A percentile compares a stretch with the other conserved stretches of the same genome.
These are phyloP conservation scores for Dictyostelium discoideum DNA, from an alignment of 78 protist species.

Conservation along the genomic window DNA sequence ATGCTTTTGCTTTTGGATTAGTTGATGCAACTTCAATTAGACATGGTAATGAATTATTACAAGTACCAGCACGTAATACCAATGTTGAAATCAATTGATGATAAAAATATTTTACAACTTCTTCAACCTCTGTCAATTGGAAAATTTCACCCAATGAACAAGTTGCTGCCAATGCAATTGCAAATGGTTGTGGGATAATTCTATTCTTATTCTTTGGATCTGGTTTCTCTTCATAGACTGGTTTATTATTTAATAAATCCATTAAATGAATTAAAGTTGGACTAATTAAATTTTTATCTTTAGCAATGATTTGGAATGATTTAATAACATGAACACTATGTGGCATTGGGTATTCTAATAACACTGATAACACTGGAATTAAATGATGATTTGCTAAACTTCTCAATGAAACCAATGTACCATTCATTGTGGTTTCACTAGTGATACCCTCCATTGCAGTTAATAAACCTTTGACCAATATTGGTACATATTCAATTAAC, in stretches of 20 bases:
- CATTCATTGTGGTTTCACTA: slow-evolving; percentile 82
- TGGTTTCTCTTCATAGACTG: slow-evolving; percentile 78
- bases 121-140: slow-evolving; percentile 53
- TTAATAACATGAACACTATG: slow-evolving; percentile 62
- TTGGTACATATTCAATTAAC: slow-evolving; percentile 34
- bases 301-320: slow-evolving; percentile 74
- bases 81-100: slow-evolving; percentile 40
- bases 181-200: slow-evolving; percentile 40
- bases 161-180: slow-evolving; percentile 77
- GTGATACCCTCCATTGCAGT: slow-evolving; percentile 60
- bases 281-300: slow-evolving; percentile 58
- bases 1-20: slow-evolving; percentile 6
- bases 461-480: slow-evolving; percentile 45
- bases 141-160: slow-evolving; percentile 83
- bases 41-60: slow-evolving; percentile 47
- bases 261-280: slow-evolving; percentile 56
- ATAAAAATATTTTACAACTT: slow-evolving; percentile 27
- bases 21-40: slow-evolving; percentile 10
- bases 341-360: slow-evolving; percentile 81
- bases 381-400: slow-evolving; percentile 81
- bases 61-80: slow-evolving; percentile 70
- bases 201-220: slow-evolving; percentile 69
- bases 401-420: slow-evolving; percentile 78
- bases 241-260: slow-evolving; percentile 76
- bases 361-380: slow-evolving; percentile 15